A percentile compares a stretch with the other conserved stretches of the same genome.
phyloP scores from a whole-genome alignment of 805 yeast genomes.

The Ogataea dorogensis region DNA sequence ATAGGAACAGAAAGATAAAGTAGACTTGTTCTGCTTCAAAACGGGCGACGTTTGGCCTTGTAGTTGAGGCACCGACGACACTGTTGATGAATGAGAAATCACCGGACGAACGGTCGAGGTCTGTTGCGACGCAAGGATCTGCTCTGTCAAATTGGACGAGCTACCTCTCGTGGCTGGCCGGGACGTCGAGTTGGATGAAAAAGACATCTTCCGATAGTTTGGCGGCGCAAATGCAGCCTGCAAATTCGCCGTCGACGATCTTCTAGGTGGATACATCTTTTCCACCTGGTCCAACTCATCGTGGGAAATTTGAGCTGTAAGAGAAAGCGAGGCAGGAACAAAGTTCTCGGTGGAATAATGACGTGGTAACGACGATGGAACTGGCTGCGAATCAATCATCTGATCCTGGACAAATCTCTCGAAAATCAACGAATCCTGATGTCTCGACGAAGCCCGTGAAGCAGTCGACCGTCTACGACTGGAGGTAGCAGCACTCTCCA shows the following conservation, averaged over 20 bases:
- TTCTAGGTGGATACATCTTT: conserved; percentile 49
- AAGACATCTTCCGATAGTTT: conserved; percentile 19
- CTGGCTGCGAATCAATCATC: conserved; percentile 31
- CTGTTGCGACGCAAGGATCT: conserved; percentile 21
- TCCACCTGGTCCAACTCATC: conserved; percentile 38
- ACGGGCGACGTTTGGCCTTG: conserved; percentile 29
- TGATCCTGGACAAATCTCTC: conserved; percentile 69
- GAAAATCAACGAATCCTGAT: conserved; percentile 50
- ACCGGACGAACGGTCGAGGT: conserved; percentile 15
- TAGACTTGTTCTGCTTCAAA: conserved; percentile 31
- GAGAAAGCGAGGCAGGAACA: conserved; percentile 56
- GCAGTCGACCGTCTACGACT: conserved; percentile 3
- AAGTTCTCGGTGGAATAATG: conserved; percentile 48
- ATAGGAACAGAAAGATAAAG: conserved; percentile 63
- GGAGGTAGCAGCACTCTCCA: conserved; percentile 13
- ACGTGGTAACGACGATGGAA: conserved; percentile 33
- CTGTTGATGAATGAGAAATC: conserved; percentile 10
- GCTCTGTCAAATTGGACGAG: conserved; percentile 29
- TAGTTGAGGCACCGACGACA: conserved; percentile 11
- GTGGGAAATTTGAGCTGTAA: conserved; percentile 43
- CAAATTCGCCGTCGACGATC: conserved; percentile 53
- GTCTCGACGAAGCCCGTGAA: conserved; percentile 12
- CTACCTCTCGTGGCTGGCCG: conserved; percentile 24
- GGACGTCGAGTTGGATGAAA: conserved; percentile 19
- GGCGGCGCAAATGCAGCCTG: conserved; percentile 33